These are phyloP conservation scores for Candida coquimbonensis DNA, from an alignment of 805 yeast genomes.

Conservation along the genomic window DNA sequence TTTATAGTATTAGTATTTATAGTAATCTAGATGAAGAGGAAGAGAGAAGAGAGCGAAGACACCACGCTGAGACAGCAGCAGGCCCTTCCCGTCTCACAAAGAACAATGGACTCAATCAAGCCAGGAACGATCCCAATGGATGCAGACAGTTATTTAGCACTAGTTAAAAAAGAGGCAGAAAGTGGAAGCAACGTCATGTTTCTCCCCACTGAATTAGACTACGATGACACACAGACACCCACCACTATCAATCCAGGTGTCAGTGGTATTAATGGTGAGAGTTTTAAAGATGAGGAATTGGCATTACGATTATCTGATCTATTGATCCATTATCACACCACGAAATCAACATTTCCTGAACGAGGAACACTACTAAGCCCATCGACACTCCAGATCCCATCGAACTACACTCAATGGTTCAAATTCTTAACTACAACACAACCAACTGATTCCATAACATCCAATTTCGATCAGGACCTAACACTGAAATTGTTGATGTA, in stretches of 20 bases:
- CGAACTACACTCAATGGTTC: constrained; percentile 18
- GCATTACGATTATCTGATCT: not conserved
- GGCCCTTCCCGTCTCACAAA: constrained; percentile 19
- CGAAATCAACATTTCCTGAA: constrained; percentile 8
- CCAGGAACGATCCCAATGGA: constrained; percentile 16
- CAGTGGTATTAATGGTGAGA: no score
- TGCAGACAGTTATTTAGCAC: constrained; percentile 22
- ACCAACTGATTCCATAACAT: constrained; percentile 10
- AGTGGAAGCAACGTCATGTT: constrained; percentile 12
- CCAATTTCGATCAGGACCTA: constrained; percentile 17
- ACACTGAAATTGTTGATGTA: constrained; percentile 16
- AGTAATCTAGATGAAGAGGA: not conserved
- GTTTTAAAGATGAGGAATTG: constrained; percentile 1
- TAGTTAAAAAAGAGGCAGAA: constrained; percentile 18
- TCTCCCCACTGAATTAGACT: not conserved
- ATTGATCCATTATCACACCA: constrained; percentile 4
- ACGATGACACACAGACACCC: not conserved
- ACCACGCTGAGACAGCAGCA: constrained; percentile 9
- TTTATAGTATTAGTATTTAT: not conserved
- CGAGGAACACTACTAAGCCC: not conserved
- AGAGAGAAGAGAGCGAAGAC: not conserved
- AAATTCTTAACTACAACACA: constrained; percentile 11
- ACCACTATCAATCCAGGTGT: no score
- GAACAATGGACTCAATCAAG: constrained; percentile 9
- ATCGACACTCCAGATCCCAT: constrained; percentile 8